These are phyloP conservation scores for Colletotrichum filicis DNA, from an alignment of 2,329 filamentous ascomycete species.

Conservation along the genomic window DNA sequence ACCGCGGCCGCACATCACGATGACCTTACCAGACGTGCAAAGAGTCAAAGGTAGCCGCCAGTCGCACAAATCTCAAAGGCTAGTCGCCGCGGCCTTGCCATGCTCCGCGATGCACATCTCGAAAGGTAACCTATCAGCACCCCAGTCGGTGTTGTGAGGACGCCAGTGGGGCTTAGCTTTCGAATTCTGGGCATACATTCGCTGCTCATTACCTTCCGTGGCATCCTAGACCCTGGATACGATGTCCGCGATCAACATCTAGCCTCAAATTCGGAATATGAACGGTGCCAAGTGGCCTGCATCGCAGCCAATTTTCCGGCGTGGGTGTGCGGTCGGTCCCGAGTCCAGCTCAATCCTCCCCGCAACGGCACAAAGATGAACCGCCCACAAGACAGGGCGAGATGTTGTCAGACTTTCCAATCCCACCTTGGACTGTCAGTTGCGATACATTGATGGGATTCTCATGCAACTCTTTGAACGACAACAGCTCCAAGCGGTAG, in stretches of 20 bases:
- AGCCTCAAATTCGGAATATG: neutral
- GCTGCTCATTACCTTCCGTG: neutral
- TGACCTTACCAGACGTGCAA: constrained; percentile 1
- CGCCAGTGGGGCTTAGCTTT: neutral
- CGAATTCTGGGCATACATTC: constrained; percentile 9
- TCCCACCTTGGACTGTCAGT: neutral
- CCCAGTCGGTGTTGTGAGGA: neutral
- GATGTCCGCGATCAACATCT: neutral
- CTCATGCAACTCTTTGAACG: neutral
- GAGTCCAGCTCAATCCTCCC: constrained; percentile 3
- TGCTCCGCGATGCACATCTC: constrained; percentile 7
- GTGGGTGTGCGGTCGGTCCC: constrained; percentile 28
- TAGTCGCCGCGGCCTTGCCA: constrained; percentile 1
- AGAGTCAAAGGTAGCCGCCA: constrained; percentile 4
- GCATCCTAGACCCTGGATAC: neutral
- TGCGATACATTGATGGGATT: neutral
- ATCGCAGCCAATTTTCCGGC: constrained; percentile 4
- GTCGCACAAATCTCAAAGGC: constrained; percentile 17
- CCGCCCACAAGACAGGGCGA: neutral
- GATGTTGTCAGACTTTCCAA: neutral
- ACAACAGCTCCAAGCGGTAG: neutral
- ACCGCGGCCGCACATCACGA: constrained; percentile 20
- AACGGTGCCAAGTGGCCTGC: constrained; percentile 27
- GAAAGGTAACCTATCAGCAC: constrained; percentile 9
- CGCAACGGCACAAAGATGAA: constrained; percentile 17